Evolutionary conservation across 495 filamentous ascomycete species (phyloP).

Genomic region (Aspergillus nidulans): DNA sequence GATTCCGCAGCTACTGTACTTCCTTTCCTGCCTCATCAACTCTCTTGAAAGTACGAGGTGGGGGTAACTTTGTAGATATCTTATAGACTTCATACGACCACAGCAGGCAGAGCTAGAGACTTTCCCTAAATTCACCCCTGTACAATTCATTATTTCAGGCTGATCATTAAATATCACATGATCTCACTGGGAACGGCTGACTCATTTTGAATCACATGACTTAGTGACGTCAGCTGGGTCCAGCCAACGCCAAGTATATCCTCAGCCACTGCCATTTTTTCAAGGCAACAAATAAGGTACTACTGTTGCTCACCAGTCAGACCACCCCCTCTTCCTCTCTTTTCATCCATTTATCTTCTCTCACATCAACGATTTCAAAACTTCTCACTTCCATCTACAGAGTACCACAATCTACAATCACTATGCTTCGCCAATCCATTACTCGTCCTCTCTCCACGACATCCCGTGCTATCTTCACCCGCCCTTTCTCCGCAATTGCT

Average conservation of each 20-base stretch:
- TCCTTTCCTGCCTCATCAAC: no score
- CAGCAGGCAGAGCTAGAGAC: no score
- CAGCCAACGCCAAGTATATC: no score
- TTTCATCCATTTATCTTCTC: slow-evolving; percentile 31
- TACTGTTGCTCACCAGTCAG: background rate
- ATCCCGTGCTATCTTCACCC: slow-evolving; percentile 45
- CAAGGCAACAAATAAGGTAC: slow-evolving; percentile 11
- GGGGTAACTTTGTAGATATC: no score
- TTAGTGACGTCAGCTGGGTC: background rate
- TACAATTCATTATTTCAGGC: no score
- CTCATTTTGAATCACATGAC: slow-evolving; percentile 7
- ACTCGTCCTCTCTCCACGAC: slow-evolving; percentile 52
- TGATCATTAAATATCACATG: no score
- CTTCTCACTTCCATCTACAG: slow-evolving; percentile 13
- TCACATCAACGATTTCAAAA: slow-evolving; percentile 33
- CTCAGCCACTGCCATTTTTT: background rate
- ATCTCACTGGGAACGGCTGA: no score
- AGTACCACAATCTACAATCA: slow-evolving; percentile 17
- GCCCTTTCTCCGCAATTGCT: slow-evolving; percentile 59
- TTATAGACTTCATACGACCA: background rate
- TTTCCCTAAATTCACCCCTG: no score
- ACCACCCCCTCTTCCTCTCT: slow-evolving; percentile 5
- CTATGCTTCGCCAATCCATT: slow-evolving; percentile 65
- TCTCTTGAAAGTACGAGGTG: no score
- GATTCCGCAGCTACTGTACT: background rate